These are phyloP conservation scores for Marasmius tenuissimus DNA, from an alignment of 1,284 basidiomycete species.

Conservation along the genomic window DNA sequence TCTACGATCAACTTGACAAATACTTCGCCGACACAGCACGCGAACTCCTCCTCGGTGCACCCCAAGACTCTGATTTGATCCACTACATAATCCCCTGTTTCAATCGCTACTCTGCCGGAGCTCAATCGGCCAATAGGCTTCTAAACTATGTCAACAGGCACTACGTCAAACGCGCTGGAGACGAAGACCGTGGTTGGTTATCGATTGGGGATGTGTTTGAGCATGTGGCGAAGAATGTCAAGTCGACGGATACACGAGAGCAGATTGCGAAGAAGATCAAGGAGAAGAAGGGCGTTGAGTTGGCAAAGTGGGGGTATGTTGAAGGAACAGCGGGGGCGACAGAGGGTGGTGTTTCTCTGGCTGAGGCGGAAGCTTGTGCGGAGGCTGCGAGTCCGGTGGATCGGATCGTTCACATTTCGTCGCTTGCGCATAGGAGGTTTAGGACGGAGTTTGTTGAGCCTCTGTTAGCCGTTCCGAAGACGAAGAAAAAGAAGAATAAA, in stretches of 20 bases:
- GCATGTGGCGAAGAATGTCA: conserved; percentile 55
- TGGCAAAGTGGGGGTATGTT: conserved; percentile 68
- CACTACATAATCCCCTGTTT: conserved; percentile 71
- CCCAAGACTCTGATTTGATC: conserved; percentile 60
- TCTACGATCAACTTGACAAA: conserved; percentile 69
- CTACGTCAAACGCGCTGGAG: conserved; percentile 72
- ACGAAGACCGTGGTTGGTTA: conserved; percentile 78
- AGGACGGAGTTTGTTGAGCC: conserved; percentile 70
- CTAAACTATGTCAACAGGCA: conserved; percentile 79
- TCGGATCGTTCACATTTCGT: conserved; percentile 60
- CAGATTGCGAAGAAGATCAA: conserved; percentile 54
- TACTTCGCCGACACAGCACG: conserved; percentile 33
- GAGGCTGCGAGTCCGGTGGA: conserved; percentile 70
- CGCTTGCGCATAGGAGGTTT: conserved; percentile 68
- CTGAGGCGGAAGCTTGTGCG: conserved; percentile 62
- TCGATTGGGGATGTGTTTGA: conserved; percentile 64
- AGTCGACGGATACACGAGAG: conserved; percentile 53
- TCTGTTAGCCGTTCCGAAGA: conserved; percentile 62
- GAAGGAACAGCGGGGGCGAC: conserved; percentile 41
- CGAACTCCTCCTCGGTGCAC: conserved; percentile 61
- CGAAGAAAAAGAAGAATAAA: conserved; percentile 47
- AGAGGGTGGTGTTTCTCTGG: conserved; percentile 35
- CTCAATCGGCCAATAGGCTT: conserved; percentile 64
- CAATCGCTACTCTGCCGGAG: conserved; percentile 65
- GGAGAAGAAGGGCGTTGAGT: conserved; percentile 58